These are phyloP conservation scores for Fonsecaea erecta DNA, from an alignment of 2,329 filamentous ascomycete genomes.

Conservation along the genomic window DNA sequence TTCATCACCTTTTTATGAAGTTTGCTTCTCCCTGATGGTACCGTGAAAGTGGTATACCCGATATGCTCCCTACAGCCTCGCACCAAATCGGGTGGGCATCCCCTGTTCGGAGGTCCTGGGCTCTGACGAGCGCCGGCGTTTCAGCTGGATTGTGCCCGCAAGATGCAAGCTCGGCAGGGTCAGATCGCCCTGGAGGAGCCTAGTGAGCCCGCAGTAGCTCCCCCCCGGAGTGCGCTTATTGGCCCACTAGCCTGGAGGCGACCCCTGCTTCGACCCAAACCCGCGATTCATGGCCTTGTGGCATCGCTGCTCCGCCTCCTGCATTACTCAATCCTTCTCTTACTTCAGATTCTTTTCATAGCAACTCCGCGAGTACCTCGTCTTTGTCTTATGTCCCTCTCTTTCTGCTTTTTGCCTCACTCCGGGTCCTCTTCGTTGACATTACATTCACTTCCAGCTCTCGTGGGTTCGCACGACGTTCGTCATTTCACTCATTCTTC, in stretches of 20 bases:
- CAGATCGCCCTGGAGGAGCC: constrained; percentile 17
- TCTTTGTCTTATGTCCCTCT: constrained; percentile 4
- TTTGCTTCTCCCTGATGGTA: not conserved
- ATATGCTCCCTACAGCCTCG: not conserved
- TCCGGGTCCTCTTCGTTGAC: not conserved
- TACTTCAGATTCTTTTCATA: constrained; percentile 17
- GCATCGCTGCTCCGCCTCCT: constrained; percentile 26
- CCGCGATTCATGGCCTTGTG: constrained; percentile 11
- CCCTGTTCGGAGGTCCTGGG: constrained; percentile 6
- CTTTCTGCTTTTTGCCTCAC: not conserved
- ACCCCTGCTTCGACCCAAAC: constrained; percentile 7
- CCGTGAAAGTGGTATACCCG: not conserved
- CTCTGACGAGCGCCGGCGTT: constrained; percentile 17
- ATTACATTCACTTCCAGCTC: not conserved
- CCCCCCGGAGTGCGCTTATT: not conserved
- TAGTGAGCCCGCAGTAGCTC: not conserved
- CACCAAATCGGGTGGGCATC: not conserved
- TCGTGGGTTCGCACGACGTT: not conserved
- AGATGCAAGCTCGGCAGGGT: constrained; percentile 9
- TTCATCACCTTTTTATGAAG: not conserved
- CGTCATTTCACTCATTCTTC: constrained; percentile 22
- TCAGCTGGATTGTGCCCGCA: constrained; percentile 24
- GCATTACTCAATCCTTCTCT: constrained; percentile 21
- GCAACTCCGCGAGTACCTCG: constrained; percentile 6
- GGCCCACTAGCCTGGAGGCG: constrained; percentile 13